Percentiles rank a stretch among this genome's conserved stretches.
These are phyloP conservation scores for Fabrea salina DNA, from an alignment of 169 alveolate species.

Conservation along the genomic window DNA sequence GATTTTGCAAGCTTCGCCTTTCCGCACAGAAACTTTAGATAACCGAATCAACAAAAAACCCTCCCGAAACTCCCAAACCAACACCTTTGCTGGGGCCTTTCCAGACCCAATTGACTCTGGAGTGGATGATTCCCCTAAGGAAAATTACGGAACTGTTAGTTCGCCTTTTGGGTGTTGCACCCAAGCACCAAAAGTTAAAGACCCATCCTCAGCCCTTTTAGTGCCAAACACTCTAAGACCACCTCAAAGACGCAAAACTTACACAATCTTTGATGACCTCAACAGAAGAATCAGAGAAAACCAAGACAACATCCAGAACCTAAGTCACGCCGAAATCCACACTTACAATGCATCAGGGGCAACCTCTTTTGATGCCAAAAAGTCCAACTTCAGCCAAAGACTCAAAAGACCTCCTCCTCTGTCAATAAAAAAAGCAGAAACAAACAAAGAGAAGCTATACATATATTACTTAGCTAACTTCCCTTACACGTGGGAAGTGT, in stretches of 20 bases:
- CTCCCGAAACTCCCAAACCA: background rate
- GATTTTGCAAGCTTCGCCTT: constrained; percentile 24
- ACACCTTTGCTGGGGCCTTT: constrained; percentile 17
- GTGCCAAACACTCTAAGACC: background rate
- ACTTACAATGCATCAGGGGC: constrained; percentile 2
- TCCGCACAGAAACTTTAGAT: background rate
- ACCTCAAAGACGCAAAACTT: background rate
- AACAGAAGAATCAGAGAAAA: background rate
- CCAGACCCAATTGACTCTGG: background rate
- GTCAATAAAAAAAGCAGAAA: background rate
- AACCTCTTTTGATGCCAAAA: background rate
- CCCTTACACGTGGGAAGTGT: constrained; percentile 25
- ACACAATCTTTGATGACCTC: constrained; percentile 1
- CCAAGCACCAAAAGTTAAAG: background rate
- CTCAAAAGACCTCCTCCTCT: background rate
- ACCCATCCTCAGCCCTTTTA: background rate
- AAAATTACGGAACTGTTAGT: background rate
- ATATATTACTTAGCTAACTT: background rate
- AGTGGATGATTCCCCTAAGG: background rate
- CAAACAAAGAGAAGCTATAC: background rate
- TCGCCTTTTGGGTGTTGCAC: background rate
- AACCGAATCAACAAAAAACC: background rate
- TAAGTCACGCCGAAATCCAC: background rate
- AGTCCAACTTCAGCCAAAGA: no score
- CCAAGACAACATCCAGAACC: background rate